Percentiles rank a stretch among this genome's conserved stretches.
Evolutionary conservation across 345 rosid genomes (phyloP).

Genomic region (Limnanthes douglasii): DNA sequence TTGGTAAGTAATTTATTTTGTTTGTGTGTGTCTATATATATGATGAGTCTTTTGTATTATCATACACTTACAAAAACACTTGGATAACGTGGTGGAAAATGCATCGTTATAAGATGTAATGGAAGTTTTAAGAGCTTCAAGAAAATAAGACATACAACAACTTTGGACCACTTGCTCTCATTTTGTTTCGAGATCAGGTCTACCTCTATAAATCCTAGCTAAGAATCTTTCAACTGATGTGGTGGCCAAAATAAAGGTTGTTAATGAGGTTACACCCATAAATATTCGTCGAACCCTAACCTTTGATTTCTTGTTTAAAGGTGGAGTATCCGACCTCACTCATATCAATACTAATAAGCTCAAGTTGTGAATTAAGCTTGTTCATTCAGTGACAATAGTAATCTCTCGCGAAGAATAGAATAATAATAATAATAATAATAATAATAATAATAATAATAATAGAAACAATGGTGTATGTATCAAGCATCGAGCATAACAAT

Average conservation of each 20-base stretch:
- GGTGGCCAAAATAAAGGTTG: slow-evolving; percentile 86
- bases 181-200: slow-evolving; percentile 89
- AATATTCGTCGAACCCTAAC: slow-evolving; percentile 89
- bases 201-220: slow-evolving; percentile 80
- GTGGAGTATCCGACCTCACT: slow-evolving; percentile 85
- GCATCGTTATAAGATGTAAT: slow-evolving; percentile 94
- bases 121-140: slow-evolving; percentile 90
- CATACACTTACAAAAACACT: slow-evolving; percentile 52
- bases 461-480: slow-evolving; percentile 46
- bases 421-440: slow-evolving; percentile 24
- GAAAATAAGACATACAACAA: slow-evolving; percentile 96
- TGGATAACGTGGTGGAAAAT: slow-evolving; percentile 90
- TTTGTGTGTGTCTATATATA: too few relatives aligned
- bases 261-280: slow-evolving; percentile 86
- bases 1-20: too few relatives aligned
- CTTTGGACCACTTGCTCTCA: slow-evolving; percentile 97
- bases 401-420: slow-evolving; percentile 93
- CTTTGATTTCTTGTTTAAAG: slow-evolving; percentile 97
- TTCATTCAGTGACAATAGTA: slow-evolving; percentile 91
- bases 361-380: slow-evolving; percentile 92
- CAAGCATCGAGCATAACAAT: slow-evolving; percentile 52
- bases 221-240: slow-evolving; percentile 87
- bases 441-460: too few relatives aligned
- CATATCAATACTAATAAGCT: slow-evolving; percentile 94
- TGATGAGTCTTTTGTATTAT: too few relatives aligned